Evolutionary conservation across 2,329 filamentous ascomycete genomes (phyloP), one percentile per base, ranked within the genome.

Genomic region (Paraphoma chrysanthemicola): DNA sequence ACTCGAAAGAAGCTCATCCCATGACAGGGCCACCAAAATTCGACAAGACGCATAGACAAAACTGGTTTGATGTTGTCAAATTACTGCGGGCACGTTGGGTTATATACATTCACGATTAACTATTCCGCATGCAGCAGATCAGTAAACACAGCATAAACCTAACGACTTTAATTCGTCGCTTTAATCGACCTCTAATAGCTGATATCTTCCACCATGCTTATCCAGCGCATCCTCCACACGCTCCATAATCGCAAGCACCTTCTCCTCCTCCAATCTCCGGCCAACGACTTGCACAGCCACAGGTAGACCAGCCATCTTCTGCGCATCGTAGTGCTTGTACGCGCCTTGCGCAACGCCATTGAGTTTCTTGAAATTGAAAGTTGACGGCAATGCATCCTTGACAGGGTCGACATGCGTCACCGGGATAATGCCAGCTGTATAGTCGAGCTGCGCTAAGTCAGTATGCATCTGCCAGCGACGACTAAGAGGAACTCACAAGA

Each of bases 261-360:
- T 95, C 79, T 97, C 92, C 75, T 97, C 93, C 71, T 95, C 89
- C 67, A 96, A 78, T 36, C 92, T 83, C 42, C 89, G 82, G 0
- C 92, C 92, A 0, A 96, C 88, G 23, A 96, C 83, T 76, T 97
- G 93, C 7, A 97, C 88, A 0, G 87, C 93, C 0, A 96, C 92
- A 0, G 94, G 94, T 41, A 97, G 80, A 0, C 93, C 93, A 45
- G 92, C 89, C 93, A 97, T 97, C 56, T 86, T 87, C 12, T 81
- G 79, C 0, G 92, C 88, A 73, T 97, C 87, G 73, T 97, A 97
- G 66, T 92, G 84, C 77, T 90, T 92, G 76, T 95, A 96, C 0
- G 92, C 93, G 2, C 93, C 92, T 55, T 83, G 83, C 0, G 92
- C 92, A 8, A 97, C 87, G 3, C 90, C 89, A 64, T 97, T 95